Percentiles rank a stretch among this genome's conserved stretches.
Evolutionary conservation across 352 stramenopile genomes (phyloP).

Genomic region (Phytophthora foliorum): DNA sequence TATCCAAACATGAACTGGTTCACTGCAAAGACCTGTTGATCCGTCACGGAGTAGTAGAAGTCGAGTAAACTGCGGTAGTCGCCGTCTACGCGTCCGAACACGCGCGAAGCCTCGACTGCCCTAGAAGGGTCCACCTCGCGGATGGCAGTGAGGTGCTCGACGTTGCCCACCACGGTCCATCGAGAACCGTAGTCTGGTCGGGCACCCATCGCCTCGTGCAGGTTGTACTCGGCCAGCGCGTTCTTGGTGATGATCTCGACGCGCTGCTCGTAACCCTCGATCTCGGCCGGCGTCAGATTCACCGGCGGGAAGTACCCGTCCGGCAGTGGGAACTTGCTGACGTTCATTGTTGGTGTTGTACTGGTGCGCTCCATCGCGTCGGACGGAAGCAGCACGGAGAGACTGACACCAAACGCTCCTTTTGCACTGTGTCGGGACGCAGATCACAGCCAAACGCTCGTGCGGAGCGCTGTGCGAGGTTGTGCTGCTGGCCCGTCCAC

Average conservation of each 20-base stretch:
- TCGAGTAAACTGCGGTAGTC: conserved; percentile 76
- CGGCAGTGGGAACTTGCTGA: conserved; percentile 48
- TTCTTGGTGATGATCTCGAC: conserved; percentile 56
- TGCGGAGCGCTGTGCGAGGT: conserved; percentile 26
- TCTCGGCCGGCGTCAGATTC: conserved; percentile 35
- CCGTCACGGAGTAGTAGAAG: conserved; percentile 70
- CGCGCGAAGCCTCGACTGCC: conserved; percentile 49
- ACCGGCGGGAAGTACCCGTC: conserved; percentile 52
- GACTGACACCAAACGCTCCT: conserved; percentile 30
- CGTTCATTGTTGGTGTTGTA: conserved; percentile 27
- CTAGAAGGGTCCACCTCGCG: conserved; percentile 46
- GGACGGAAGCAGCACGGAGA: background rate
- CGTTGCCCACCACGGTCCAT: conserved; percentile 44
- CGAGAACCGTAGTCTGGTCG: conserved; percentile 48
- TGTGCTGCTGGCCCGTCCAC: conserved; percentile 36
- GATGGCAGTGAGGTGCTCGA: conserved; percentile 52
- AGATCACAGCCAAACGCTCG: conserved; percentile 21
- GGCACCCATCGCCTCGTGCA: conserved; percentile 50
- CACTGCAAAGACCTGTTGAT: conserved; percentile 68
- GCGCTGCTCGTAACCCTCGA: conserved; percentile 48
- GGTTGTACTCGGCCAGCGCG: conserved; percentile 52
- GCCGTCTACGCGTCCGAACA: conserved; percentile 70
- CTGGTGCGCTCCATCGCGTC: conserved; percentile 14
- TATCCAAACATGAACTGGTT: conserved; percentile 78
- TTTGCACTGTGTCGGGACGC: conserved; percentile 42